Conservation (phyloP, 495 filamentous ascomycete species). For the Penicillium atrosanguineum region DNA sequence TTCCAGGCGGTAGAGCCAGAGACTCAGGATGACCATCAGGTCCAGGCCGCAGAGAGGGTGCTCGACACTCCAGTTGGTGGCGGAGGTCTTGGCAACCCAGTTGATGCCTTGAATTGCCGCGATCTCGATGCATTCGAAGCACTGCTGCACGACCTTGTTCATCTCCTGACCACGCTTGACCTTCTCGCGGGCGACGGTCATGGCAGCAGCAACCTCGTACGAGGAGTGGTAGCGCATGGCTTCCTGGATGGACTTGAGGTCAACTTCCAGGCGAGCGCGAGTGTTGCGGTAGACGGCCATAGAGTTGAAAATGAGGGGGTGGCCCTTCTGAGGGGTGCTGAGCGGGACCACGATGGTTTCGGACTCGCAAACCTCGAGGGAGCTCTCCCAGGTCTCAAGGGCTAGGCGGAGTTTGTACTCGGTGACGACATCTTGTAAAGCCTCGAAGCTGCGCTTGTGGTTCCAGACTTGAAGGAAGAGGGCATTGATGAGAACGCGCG, state of each 20-base stretch:
- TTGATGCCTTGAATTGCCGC: constrained; percentile 92
- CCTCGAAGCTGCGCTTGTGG: constrained; percentile 95
- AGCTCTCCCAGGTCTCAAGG: constrained; percentile 96
- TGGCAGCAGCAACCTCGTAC: constrained; percentile 93
- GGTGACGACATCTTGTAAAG: constrained; percentile 91
- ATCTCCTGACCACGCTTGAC: constrained; percentile 95
- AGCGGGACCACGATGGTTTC: constrained; percentile 88
- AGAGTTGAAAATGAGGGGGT: constrained; percentile 97
- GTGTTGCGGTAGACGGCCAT: constrained; percentile 97
- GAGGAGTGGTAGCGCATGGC: constrained; percentile 95
- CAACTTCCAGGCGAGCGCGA: constrained; percentile 87
- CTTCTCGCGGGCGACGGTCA: constrained; percentile 88
- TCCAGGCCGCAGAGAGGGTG: constrained; percentile 96
- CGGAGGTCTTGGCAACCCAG: constrained; percentile 94
- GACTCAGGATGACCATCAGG: constrained; percentile 96
- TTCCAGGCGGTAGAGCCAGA: constrained; percentile 99
- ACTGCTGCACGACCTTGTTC: constrained; percentile 97
- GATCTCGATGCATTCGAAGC: constrained; percentile 97
- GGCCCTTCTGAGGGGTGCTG: constrained; percentile 94
- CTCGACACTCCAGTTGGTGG: constrained; percentile 99
- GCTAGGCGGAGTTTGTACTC: constrained; percentile 97
- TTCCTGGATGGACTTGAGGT: constrained; percentile 93
- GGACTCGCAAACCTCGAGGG: constrained; percentile 88
- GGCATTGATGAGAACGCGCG: constrained; percentile 98
- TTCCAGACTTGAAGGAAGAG: constrained; percentile 99